Evolutionary conservation across 768 basidiomycete genomes (phyloP).

Genomic region (Termitomyces sp.): DNA sequence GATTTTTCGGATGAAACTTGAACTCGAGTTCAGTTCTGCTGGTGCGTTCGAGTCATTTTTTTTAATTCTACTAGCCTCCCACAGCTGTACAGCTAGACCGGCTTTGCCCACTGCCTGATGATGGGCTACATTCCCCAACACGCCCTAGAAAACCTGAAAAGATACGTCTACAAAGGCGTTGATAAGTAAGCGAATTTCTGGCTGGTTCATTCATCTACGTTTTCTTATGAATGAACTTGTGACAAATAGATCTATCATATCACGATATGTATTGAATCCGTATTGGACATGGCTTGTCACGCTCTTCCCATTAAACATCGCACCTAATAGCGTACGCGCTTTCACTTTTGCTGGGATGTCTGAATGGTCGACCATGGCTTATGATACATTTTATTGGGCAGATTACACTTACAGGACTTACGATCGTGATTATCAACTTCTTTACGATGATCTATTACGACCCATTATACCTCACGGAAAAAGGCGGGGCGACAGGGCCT

Average conservation of each 20-base stretch:
- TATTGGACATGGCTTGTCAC: constrained; percentile 93
- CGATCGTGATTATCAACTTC: constrained; percentile 81
- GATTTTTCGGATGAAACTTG: neutral
- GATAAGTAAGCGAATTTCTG: constrained; percentile 54
- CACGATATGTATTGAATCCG: constrained; percentile 71
- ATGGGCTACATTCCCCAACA: constrained; percentile 61
- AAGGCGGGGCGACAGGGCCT: constrained; percentile 53
- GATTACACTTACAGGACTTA: constrained; percentile 88
- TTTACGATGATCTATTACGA: constrained; percentile 80
- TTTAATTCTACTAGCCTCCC: neutral
- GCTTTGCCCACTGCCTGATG: neutral
- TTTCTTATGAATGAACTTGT: neutral
- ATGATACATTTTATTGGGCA: constrained; percentile 21
- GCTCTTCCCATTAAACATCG: constrained; percentile 78
- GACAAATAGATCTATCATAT: constrained; percentile 59
- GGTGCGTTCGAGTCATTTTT: neutral
- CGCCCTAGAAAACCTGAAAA: constrained; percentile 70
- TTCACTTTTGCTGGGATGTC: neutral
- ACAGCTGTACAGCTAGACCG: neutral
- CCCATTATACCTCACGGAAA: constrained; percentile 65
- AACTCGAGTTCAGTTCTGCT: neutral
- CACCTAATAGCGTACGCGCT: constrained; percentile 78
- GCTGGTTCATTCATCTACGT: neutral
- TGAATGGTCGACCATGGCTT: neutral
- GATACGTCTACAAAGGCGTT: constrained; percentile 75